Evolutionary conservation across 1,139 yeast species (phyloP).

Genomic region (Chernovozyma aurita): DNA sequence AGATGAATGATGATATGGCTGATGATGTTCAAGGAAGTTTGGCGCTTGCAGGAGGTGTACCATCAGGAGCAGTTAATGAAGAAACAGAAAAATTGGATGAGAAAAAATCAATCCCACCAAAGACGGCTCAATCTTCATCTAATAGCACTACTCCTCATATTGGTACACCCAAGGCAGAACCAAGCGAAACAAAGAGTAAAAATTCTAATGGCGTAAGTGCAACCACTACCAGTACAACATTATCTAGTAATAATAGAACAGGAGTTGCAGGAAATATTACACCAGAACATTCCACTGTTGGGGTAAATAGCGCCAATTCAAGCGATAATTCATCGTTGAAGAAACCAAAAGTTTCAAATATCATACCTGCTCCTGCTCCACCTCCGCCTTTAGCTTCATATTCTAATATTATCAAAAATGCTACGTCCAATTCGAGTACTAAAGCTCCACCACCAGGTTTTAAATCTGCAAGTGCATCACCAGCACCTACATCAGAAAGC

Average conservation of each 20-base stretch:
- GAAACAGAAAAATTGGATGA: background rate
- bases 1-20: conserved; percentile 53
- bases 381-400: conserved; percentile 21
- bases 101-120: background rate
- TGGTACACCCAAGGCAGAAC: conserved; percentile 8
- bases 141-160: background rate
- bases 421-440: conserved; percentile 12
- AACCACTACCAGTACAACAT: conserved; percentile 9
- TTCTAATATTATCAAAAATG: conserved; percentile 20
- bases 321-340: conserved; percentile 3
- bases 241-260: conserved; percentile 1
- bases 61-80: background rate
- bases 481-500: conserved; percentile 1
- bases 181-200: conserved; percentile 2
- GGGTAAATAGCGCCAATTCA: conserved; percentile 1
- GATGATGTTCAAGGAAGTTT: conserved; percentile 48
- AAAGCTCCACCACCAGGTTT: conserved; percentile 44
- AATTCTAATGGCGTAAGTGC: conserved; percentile 6
- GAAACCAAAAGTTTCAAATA: conserved; percentile 5
- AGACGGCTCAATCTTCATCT: background rate
- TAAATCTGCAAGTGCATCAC: conserved; percentile 13
- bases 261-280: background rate
- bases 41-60: conserved; percentile 13
- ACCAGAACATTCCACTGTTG: background rate
- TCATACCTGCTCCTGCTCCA: conserved; percentile 4